Evolutionary conservation across 2,329 filamentous ascomycete species (phyloP), one percentile per base, ranked within the genome.

Genomic region (Anisogramma anomala): DNA sequence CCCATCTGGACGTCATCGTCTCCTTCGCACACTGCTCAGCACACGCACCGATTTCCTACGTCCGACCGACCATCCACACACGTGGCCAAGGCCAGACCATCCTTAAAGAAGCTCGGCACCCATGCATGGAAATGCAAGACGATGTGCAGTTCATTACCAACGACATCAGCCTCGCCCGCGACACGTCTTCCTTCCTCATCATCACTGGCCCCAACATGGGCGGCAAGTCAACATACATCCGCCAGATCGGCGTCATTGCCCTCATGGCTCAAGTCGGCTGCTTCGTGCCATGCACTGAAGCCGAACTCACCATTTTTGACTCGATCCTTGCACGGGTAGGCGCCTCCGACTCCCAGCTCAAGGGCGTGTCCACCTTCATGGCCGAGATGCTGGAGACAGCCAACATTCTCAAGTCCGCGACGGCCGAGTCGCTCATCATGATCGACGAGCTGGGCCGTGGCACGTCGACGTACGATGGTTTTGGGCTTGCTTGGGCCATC

Each of bases 161-260:
- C 59, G 89, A 98, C 52, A 85, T 96, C 17, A 78, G 79, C 39
- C 76, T 98, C 27, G 71, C 76, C 4, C 79, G 87, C 7, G 79
- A 80, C 43, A 71, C 75, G 35, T 94, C 86, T 0, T 87, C 89
- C 3, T 96, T 98, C 63, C 71, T 95, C 28, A 89, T 95, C 65
- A 95, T 96, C 58, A 96, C 89, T 0, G 91, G 91, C 0, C 91
- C 91, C 37, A 98, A 98, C 63, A 98, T 98, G 91, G 93, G 91
- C 52, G 91, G 91, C 53, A 98, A 98, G 65, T 94, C 86, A 7
- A 98, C 89, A 0, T 98, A 95, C 59, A 98, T 98, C 56, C 83
- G 93, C 14, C 91, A 96, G 59, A 93, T 94, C 17, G 91, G 89
- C 23, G 91, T 95, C 39, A 91, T 98, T 46, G 89, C 91, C 1